These are phyloP conservation scores for Fusarium subtropicale DNA, from an alignment of 2,329 filamentous ascomycete genomes.

Conservation along the genomic window DNA sequence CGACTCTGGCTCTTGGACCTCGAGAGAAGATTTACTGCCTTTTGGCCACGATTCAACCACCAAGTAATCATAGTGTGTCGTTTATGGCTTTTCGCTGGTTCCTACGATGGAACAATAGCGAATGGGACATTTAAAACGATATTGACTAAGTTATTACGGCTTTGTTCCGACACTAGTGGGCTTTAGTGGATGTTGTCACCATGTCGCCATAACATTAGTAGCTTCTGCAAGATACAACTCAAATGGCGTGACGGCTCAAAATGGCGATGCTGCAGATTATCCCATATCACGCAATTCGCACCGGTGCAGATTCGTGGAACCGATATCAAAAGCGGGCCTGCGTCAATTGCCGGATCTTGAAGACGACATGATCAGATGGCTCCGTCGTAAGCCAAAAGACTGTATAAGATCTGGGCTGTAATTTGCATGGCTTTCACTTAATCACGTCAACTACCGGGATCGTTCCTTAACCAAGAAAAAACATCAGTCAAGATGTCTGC, in stretches of 20 bases:
- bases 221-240: not conserved
- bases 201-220: not conserved
- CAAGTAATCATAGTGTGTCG: not conserved
- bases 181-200: not conserved
- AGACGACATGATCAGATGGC: not conserved
- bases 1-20: not conserved
- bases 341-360: not conserved
- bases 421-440: not conserved
- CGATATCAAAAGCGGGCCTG: not conserved
- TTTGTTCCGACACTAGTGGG: not conserved
- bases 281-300: not conserved
- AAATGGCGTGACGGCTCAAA: not conserved
- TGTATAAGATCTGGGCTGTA: not conserved
- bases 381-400: not conserved
- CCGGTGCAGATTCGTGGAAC: not conserved
- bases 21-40: not conserved
- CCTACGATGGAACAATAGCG: accelerated
- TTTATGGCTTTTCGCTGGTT: not conserved
- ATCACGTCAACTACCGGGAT: not conserved
- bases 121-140: not conserved
- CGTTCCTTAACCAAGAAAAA: not conserved
- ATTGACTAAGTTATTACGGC: not conserved
- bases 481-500: not conserved
- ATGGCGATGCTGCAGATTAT: not conserved
- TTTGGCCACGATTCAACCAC: not conserved